Conservation (phyloP, 192 early-diverging fungal genomes). For the Rhizophagus sp. region DNA sequence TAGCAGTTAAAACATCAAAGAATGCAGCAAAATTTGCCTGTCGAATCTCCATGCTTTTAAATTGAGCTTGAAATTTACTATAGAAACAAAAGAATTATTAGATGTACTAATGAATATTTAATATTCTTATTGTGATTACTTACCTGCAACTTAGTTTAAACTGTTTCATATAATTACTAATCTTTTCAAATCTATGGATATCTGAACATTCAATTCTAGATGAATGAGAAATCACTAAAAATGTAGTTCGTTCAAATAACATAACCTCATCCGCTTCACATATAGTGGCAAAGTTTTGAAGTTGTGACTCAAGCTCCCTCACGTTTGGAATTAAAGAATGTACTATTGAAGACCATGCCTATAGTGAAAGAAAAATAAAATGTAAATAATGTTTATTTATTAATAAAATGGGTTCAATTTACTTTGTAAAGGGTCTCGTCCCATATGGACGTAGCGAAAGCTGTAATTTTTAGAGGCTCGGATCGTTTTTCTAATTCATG, state of each 20-base stretch:
- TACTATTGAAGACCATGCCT: constrained; percentile 98
- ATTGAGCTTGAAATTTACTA: constrained; percentile 78
- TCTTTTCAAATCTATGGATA: constrained; percentile 85
- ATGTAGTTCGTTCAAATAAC: constrained; percentile 93
- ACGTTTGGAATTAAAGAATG: constrained; percentile 96
- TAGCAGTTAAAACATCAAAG: constrained; percentile 80
- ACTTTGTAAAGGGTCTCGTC: constrained; percentile 89
- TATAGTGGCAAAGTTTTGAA: constrained; percentile 76
- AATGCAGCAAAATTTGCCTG: constrained; percentile 73
- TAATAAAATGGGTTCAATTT: constrained; percentile 2
- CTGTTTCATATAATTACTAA: constrained; percentile 90
- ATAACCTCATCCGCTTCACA: constrained; percentile 95
- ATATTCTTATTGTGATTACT: constrained; percentile 37
- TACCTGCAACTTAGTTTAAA: constrained; percentile 84
- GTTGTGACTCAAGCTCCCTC: constrained; percentile 70
- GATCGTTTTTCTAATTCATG: constrained; percentile 68
- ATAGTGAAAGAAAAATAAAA: constrained; percentile 4
- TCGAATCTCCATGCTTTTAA: constrained; percentile 87
- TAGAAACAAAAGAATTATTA: constrained; percentile 6
- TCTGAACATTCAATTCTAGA: constrained; percentile 62
- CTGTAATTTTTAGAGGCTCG: constrained; percentile 64
- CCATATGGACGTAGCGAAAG: constrained; percentile 88
- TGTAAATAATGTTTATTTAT: background rate
- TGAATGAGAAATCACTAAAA: constrained; percentile 89
- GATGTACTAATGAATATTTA: background rate